Evolutionary conservation across 192 early-diverging fungal genomes (phyloP), one percentile per base, ranked within the genome.

Genomic region (Backusella australiensis): DNA sequence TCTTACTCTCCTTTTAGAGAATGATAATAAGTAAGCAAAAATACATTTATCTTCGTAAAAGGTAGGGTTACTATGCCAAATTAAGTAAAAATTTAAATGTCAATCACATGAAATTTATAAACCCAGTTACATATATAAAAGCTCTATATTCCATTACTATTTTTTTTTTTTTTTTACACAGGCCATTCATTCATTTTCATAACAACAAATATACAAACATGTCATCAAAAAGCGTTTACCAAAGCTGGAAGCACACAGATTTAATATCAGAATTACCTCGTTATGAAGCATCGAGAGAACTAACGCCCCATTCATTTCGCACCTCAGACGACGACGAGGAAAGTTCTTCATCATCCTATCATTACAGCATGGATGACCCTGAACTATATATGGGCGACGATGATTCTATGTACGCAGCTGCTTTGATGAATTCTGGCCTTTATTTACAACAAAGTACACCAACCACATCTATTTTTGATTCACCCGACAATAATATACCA

Each of bases 101-200:
- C 56, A 63, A 63, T 63, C 56, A 63, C 56, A 63, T 63, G 56
- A 63, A 63, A 63, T 63, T 63, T 63, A 63, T 59, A 59, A 59
- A 26, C 56, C 56, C 56, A 59, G 56, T 59, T 59, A 12, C 11
- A 1, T 59, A 59, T 59, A 59, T 12, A 59, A 26, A 56, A 21
- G 53, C 17, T 59, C 53, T 56, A 26, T 56, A 9, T 59, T 26
- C 23, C 6, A 26, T 59, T 59, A 12, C 9, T 59, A 29, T 7
- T 63, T 63, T 63, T 26, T 23, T 53, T 53, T 53, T 53, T 21
- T 21, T 21, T 29, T 59, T 59, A 63, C 26, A 63, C 29, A 26
- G 2, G 3, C 12, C 56, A 63, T 63, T 63, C 56, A 63, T 63
- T 63, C 56, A 63, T 63, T 63, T 63, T 63, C 11, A 23, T 63